These are phyloP conservation scores for Entomortierella parvispora DNA, from an alignment of 192 early-diverging fungal species.

Conservation along the genomic window DNA sequence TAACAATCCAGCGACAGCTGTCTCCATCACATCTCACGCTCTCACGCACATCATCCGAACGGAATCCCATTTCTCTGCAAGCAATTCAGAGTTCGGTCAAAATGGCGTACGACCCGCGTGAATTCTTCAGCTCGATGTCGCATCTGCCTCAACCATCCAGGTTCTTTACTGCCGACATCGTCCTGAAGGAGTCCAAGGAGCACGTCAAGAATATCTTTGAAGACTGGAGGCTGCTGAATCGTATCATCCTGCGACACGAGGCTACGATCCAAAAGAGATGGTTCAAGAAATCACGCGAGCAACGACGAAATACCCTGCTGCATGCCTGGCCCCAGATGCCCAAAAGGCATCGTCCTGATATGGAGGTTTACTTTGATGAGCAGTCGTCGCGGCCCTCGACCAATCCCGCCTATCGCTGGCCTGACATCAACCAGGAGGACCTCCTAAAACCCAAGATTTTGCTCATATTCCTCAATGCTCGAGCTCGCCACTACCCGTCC, in stretches of 20 bases:
- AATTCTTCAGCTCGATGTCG: neutral
- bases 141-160: conserved; percentile 21
- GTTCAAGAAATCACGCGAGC: conserved; percentile 36
- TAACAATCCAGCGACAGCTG: no score
- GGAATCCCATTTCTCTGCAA: no score
- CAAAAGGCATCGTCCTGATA: conserved; percentile 32
- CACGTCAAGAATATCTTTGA: conserved; percentile 25
- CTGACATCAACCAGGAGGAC: conserved; percentile 44
- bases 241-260: conserved; percentile 27
- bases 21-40: no score
- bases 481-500: conserved; percentile 36
- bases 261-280: conserved; percentile 31
- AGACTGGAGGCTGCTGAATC: conserved; percentile 40
- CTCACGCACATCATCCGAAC: no score
- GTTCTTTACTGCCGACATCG: conserved; percentile 21
- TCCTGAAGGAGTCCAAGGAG: conserved; percentile 15
- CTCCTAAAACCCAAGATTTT: conserved; percentile 37
- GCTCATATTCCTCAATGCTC: conserved; percentile 39
- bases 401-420: conserved; percentile 23
- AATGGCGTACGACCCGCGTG: neutral
- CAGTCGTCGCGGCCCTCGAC: conserved; percentile 4
- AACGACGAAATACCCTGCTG: conserved; percentile 30
- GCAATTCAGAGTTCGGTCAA: no score
- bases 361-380: conserved; percentile 28
- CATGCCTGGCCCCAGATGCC: conserved; percentile 35